Evolutionary conservation across 257 asterid species (phyloP).

Genomic region (Jaltomata sinuosa): DNA sequence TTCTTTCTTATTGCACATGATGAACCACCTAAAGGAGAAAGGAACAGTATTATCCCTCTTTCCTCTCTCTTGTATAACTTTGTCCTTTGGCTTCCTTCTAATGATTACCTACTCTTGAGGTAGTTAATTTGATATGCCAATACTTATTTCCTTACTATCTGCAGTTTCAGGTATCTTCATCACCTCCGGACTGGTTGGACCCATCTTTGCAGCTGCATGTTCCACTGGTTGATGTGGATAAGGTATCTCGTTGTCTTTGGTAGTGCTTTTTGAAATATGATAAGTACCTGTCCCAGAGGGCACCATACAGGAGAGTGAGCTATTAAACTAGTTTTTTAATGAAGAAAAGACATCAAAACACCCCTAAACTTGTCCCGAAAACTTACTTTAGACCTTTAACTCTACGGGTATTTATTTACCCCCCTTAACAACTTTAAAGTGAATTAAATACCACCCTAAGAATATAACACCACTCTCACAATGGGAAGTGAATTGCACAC

Average conservation of each 20-base stretch:
- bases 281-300: neutral
- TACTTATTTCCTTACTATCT: conserved; percentile 3
- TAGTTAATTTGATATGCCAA: neutral
- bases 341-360: no score
- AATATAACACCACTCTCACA: no score
- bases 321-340: neutral
- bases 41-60: neutral
- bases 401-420: no score
- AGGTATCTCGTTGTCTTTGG: conserved; percentile 39
- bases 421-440: no score
- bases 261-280: neutral
- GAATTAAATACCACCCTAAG: no score
- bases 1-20: neutral
- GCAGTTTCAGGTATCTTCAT: conserved; percentile 53
- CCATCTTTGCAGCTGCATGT: conserved; percentile 69
- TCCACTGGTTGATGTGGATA: conserved; percentile 90
- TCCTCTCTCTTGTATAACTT: neutral
- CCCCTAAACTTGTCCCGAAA: no score
- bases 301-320: neutral
- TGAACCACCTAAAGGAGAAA: neutral
- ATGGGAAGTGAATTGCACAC: no score
- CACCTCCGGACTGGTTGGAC: conserved; percentile 77
- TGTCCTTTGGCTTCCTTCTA: neutral
- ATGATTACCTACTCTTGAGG: neutral
- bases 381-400: no score